Conservation (phyloP, 768 basidiomycete species). For the Pleurotus citrinopileatus region DNA sequence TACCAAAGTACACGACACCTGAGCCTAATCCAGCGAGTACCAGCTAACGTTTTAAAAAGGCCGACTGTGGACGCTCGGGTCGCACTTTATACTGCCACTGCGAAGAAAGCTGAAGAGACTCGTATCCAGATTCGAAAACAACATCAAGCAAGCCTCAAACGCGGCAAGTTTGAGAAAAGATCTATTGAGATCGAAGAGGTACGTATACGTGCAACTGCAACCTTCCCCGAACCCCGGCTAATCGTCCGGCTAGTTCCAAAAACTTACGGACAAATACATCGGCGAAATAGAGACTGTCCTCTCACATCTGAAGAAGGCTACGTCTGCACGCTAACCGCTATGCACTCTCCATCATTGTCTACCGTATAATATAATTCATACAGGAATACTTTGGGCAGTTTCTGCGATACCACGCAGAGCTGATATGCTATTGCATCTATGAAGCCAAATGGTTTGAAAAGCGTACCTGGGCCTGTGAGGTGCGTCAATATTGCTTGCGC, state of each 20-base stretch:
- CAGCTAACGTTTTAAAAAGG: slow-evolving; percentile 31
- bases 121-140: slow-evolving; percentile 73
- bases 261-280: slow-evolving; percentile 59
- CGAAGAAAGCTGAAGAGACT: slow-evolving; percentile 69
- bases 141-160: slow-evolving; percentile 65
- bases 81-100: slow-evolving; percentile 50
- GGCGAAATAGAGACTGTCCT: slow-evolving; percentile 67
- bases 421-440: no score
- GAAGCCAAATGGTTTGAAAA: no score
- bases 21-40: slow-evolving; percentile 12
- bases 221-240: neutral
- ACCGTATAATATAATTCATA: neutral
- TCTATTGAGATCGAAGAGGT: slow-evolving; percentile 74
- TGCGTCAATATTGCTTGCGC: no score
- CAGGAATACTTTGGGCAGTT: no score
- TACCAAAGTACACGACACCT: no score
- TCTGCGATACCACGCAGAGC: no score
- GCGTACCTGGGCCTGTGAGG: no score
- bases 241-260: slow-evolving; percentile 59
- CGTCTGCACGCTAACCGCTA: slow-evolving; percentile 35
- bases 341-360: no score
- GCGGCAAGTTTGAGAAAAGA: slow-evolving; percentile 65
- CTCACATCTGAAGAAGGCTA: slow-evolving; percentile 58
- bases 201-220: no score
- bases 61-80: slow-evolving; percentile 74